Percentiles rank a stretch among this genome's conserved stretches.
Evolutionary conservation across 116 monocot species (phyloP).

Genomic region (Zostera marina): DNA sequence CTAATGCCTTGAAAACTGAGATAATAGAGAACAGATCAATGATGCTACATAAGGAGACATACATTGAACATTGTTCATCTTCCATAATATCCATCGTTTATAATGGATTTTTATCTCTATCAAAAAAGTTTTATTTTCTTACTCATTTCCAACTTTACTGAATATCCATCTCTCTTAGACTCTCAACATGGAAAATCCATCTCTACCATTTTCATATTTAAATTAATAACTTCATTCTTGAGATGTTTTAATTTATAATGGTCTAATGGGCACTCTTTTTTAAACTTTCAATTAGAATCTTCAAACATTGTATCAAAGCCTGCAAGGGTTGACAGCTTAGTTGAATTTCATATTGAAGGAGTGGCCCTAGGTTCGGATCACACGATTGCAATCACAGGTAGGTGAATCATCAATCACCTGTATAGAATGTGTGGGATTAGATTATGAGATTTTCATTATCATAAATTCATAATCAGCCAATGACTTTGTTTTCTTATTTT

Average conservation of each 20-base stretch:
- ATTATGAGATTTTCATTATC: too few relatives aligned
- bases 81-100: too few relatives aligned
- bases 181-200: background rate
- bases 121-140: background rate
- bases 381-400: conserved; percentile 81
- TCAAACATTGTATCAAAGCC: conserved; percentile 31
- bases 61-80: too few relatives aligned
- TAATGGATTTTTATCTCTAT: too few relatives aligned
- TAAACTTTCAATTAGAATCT: background rate
- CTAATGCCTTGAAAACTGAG: too few relatives aligned
- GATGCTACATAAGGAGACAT: too few relatives aligned
- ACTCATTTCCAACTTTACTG: background rate
- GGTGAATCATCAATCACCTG: background rate
- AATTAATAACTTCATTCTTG: background rate
- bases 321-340: conserved; percentile 50
- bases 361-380: conserved; percentile 81
- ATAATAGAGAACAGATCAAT: too few relatives aligned
- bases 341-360: conserved; percentile 35
- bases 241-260: background rate
- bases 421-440: background rate
- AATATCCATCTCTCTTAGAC: too few relatives aligned
- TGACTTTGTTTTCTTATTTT: background rate
- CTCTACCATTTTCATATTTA: background rate
- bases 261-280: background rate
- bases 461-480: background rate